phyloP scores from a whole-genome alignment of 805 yeast genomes.

The Barnettozyma californica region DNA sequence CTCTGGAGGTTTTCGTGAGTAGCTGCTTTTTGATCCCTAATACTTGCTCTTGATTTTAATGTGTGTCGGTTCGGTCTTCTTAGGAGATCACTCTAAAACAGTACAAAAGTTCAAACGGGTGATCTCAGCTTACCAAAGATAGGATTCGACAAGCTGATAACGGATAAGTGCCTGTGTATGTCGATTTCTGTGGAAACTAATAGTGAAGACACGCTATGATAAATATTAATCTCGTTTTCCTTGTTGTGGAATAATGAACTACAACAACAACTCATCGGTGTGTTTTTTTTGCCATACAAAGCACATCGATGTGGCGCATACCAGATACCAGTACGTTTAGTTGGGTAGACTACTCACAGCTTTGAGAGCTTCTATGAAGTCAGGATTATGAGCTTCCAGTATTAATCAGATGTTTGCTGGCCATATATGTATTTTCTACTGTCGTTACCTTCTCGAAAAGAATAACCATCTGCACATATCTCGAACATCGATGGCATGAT shows the following conservation, averaged over 20 bases:
- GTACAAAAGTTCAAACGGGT: not conserved
- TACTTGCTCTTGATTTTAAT: not conserved
- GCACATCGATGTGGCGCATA: slow-evolving; percentile 7
- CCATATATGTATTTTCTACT: too few relatives aligned
- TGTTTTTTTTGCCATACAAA: not conserved
- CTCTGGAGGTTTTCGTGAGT: not conserved
- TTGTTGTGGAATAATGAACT: not conserved
- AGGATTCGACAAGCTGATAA: not conserved
- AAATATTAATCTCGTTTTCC: too few relatives aligned
- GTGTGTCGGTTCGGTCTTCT: not conserved
- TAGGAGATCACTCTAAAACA: not conserved
- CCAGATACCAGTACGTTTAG: not conserved
- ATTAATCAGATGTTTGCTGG: too few relatives aligned
- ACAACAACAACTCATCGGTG: not conserved
- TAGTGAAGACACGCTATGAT: not conserved
- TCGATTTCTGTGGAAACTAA: not conserved
- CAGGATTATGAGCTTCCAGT: too few relatives aligned
- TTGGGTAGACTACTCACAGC: too few relatives aligned
- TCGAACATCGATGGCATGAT: too few relatives aligned
- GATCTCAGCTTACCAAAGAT: not conserved
- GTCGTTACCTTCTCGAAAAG: too few relatives aligned
- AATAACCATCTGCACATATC: too few relatives aligned
- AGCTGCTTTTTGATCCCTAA: not conserved
- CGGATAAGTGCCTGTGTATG: not conserved
- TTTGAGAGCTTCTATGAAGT: too few relatives aligned